phyloP scores from a whole-genome alignment of 1,284 basidiomycete genomes.

The Pascua sp. region DNA sequence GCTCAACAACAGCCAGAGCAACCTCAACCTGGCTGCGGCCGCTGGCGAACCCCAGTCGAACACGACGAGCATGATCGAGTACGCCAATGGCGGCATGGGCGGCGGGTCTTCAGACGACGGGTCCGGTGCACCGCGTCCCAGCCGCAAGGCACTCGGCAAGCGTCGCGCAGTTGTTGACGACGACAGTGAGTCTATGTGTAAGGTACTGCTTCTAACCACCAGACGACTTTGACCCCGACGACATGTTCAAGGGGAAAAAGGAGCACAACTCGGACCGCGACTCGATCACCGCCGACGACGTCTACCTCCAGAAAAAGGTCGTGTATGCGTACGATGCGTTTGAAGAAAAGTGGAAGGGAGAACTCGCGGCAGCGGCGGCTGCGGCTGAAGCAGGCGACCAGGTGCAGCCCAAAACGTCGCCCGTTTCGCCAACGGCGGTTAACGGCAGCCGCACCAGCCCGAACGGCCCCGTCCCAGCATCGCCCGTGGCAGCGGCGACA shows the following conservation, averaged over 20 bases:
- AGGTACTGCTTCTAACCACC: not conserved
- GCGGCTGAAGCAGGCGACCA: not conserved
- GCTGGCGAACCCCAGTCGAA: not conserved
- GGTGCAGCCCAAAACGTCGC: not conserved
- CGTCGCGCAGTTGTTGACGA: constrained; percentile 34
- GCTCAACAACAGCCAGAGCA: constrained; percentile 13
- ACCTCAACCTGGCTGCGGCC: constrained; percentile 3
- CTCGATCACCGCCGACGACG: constrained; percentile 31
- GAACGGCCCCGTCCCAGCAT: not conserved
- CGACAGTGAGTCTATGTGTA: constrained; percentile 33
- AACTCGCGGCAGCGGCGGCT: not conserved
- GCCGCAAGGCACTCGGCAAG: constrained; percentile 48
- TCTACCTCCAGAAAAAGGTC: constrained; percentile 33
- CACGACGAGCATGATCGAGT: not conserved
- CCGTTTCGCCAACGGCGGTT: not conserved
- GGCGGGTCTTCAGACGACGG: not conserved
- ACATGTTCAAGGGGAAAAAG: constrained; percentile 32
- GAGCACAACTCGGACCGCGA: constrained; percentile 10
- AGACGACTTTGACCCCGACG: constrained; percentile 44
- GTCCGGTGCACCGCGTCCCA: constrained; percentile 24
- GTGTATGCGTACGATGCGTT: constrained; percentile 49
- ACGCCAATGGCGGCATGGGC: not conserved
- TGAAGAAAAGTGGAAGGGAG: constrained; percentile 24
- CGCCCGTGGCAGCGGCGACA: not conserved
- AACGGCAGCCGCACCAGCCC: too few relatives aligned